Evolutionary conservation across 208 protist species (phyloP), one percentile per base, ranked within the genome.

Genomic region (Trypanosoma scelopori): DNA sequence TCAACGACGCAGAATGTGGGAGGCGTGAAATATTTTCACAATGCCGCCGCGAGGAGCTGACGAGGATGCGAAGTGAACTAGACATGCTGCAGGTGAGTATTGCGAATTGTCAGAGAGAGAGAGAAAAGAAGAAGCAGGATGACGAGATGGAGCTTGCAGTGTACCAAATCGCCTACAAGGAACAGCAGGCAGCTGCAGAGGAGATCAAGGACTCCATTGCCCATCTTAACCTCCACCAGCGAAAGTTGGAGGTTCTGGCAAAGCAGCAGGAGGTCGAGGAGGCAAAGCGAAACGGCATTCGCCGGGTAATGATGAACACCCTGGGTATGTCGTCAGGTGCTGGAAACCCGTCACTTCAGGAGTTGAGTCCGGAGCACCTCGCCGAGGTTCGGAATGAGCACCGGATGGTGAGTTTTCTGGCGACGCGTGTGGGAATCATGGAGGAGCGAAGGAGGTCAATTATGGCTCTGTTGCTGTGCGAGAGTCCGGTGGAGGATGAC

Each of bases 101-200:
- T 2, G 39, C 52, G 0, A 56, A 41, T n/a, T 60, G 69, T 41
- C 18, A 37, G 5, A 27, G 42, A 20, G 82, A 87, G 55, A 23
- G 87, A 23, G 65, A 72, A 15, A 43, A 67, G 23, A 73, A 76
- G 48, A 76, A 74, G 47, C 56, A 53, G 0, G 69, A 55, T 50
- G 66, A 89, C 47, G 85, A 92, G 49, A 57, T 92, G 15, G 82
- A 92, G 49, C 74, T 92, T 7, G 82, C 80, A 16, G 69, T 80
- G 9, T 89, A 82, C 30, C 82, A 92, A 70, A 87, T 92, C 39
- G 85, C 85, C 2, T 87, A 77, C 75, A 89, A 89, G 57, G 80
- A 89, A 50, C 69, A 78, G 60, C 85, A 92, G 68, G 85, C 80
- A 12, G 79, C 81, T 49, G 73, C 74, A 27, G 82, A 89, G 58